Percentiles rank a stretch among this genome's conserved stretches.
Evolutionary conservation across 441 rosid species (phyloP).

Genomic region (Geranium incanum): DNA sequence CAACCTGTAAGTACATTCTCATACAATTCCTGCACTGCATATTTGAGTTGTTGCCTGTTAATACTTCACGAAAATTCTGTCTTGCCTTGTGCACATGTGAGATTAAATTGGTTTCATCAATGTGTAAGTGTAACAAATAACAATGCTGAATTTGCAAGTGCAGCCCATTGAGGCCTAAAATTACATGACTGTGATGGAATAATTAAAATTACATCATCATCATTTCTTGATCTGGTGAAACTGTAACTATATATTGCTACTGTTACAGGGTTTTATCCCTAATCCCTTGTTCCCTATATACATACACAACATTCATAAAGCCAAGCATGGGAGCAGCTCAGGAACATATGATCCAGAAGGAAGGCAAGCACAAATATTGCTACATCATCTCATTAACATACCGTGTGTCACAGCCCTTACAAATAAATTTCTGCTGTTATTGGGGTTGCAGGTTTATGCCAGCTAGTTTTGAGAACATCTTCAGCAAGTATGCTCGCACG

Average conservation of each 20-base stretch:
- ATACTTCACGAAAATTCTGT: no score
- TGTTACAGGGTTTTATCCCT: constrained; percentile 65
- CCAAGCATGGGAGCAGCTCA: constrained; percentile 70
- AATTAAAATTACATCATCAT: not conserved
- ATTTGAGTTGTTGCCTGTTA: no score
- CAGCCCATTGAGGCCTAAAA: not conserved
- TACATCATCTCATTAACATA: not conserved
- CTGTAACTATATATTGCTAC: not conserved
- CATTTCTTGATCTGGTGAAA: not conserved
- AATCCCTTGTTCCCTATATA: constrained; percentile 65
- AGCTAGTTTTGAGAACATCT: constrained; percentile 37
- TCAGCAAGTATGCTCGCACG: constrained; percentile 48
- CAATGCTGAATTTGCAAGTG: no score
- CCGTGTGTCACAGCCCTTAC: not conserved
- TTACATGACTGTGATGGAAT: no score
- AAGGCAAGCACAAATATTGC: constrained; percentile 14
- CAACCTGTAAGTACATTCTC: constrained; percentile 43
- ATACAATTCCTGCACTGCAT: not conserved
- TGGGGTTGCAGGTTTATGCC: constrained; percentile 37
- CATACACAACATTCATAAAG: constrained; percentile 62
- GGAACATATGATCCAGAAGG: constrained; percentile 71
- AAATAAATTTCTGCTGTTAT: not conserved
- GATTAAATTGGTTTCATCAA: no score
- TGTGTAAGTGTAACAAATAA: no score
- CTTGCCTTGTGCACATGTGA: not conserved